Conservation (phyloP, 495 filamentous ascomycete genomes). For the Baudoinia panamericana region DNA sequence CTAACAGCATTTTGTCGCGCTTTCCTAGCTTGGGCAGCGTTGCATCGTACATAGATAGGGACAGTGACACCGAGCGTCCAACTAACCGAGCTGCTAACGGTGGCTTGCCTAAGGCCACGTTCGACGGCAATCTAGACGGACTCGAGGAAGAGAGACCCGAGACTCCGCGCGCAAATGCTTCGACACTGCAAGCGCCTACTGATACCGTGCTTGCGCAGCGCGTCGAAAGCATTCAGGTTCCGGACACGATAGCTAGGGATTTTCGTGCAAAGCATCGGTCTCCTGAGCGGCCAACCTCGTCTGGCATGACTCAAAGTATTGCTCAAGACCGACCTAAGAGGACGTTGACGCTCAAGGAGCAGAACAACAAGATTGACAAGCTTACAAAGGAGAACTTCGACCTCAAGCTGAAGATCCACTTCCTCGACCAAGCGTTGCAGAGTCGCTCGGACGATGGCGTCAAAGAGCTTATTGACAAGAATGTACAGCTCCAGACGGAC, state of each 20-base stretch:
- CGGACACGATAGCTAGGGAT: conserved; percentile 74
- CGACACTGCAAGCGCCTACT: conserved; percentile 47
- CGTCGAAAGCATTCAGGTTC: conserved; percentile 76
- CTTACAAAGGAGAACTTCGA: conserved; percentile 96
- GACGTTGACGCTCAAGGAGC: conserved; percentile 88
- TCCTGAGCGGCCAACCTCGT: conserved; percentile 30
- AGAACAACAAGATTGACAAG: conserved; percentile 89
- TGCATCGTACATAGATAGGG: conserved; percentile 76
- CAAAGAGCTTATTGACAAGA: conserved; percentile 94
- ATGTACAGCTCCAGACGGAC: conserved; percentile 84
- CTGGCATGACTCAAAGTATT: conserved; percentile 7
- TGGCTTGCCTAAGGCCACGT: conserved; percentile 16
- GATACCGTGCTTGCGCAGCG: conserved; percentile 84
- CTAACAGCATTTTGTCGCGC: conserved; percentile 43
- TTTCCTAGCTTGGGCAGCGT: conserved; percentile 87
- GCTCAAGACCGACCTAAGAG: conserved; percentile 41
- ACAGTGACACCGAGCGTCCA: conserved; percentile 44
- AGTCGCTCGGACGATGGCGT: conserved; percentile 90
- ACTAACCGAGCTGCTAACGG: conserved; percentile 29
- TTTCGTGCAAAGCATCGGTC: conserved; percentile 53
- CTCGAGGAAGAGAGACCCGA: conserved; percentile 46
- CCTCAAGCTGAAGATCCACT: conserved; percentile 93
- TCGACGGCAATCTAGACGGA: conserved; percentile 37
- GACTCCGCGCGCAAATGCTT: conserved; percentile 40
- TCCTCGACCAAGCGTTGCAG: conserved; percentile 82